Conservation (phyloP, 768 basidiomycete species). For the Omphalotus guepiniiformis region DNA sequence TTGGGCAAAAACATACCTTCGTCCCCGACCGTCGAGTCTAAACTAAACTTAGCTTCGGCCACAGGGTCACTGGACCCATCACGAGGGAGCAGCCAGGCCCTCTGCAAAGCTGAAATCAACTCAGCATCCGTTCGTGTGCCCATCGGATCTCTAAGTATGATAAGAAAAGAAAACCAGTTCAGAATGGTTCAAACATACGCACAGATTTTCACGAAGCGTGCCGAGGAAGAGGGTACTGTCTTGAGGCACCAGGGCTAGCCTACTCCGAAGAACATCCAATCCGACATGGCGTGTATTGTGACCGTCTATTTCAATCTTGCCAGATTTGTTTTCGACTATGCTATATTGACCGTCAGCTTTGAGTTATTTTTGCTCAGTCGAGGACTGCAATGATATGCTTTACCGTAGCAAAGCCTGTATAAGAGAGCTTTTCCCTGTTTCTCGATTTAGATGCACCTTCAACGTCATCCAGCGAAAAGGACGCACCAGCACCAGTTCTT, state of each 20-base stretch:
- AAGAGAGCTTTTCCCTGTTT: constrained; percentile 49
- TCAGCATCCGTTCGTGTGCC: constrained; percentile 52
- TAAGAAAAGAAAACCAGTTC: neutral
- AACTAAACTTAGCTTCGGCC: constrained; percentile 63
- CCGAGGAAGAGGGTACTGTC: constrained; percentile 48
- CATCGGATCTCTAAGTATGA: constrained; percentile 45
- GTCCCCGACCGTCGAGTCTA: constrained; percentile 56
- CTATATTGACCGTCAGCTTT: too few species aligned
- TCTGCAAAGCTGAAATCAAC: constrained; percentile 54
- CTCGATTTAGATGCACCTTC: neutral
- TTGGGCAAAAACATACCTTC: constrained; percentile 38
- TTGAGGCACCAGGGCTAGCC: constrained; percentile 68
- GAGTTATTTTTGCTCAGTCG: neutral
- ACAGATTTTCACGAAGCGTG: constrained; percentile 41
- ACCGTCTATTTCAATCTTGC: constrained; percentile 51
- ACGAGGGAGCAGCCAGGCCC: constrained; percentile 55
- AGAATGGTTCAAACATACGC: constrained; percentile 5
- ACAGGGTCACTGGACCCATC: constrained; percentile 39
- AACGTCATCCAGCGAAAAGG: constrained; percentile 9
- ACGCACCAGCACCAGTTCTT: constrained; percentile 38
- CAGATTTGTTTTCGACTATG: constrained; percentile 56
- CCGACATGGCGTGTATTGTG: constrained; percentile 47
- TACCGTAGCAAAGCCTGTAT: constrained; percentile 56
- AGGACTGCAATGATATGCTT: constrained; percentile 14
- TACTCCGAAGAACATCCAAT: constrained; percentile 46